phyloP scores from a whole-genome alignment of 352 stramenopile genomes.

The Globisporangium carolinianum region DNA sequence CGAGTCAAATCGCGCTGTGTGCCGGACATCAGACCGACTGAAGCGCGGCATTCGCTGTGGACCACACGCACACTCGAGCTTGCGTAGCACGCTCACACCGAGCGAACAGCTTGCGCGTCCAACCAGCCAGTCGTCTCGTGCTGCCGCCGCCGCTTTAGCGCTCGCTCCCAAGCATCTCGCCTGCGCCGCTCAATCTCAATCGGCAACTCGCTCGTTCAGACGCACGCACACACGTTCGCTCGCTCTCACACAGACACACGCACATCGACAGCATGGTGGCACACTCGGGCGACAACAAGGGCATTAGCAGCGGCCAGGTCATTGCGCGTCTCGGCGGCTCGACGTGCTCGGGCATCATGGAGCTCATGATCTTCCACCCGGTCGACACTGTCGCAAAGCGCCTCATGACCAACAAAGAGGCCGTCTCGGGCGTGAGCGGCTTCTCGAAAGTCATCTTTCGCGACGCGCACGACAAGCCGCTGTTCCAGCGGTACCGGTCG shows the following conservation, averaged over 20 bases:
- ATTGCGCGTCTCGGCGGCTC: slow-evolving; percentile 86
- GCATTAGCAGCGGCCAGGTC: slow-evolving; percentile 35
- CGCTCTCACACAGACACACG: slow-evolving; percentile 4
- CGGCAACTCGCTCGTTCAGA: neutral
- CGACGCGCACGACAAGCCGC: slow-evolving; percentile 72
- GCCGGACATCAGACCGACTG: slow-evolving; percentile 4
- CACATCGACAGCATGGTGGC: slow-evolving; percentile 33
- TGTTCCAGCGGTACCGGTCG: slow-evolving; percentile 75
- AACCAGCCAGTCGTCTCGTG: neutral
- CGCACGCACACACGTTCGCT: neutral
- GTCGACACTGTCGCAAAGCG: slow-evolving; percentile 94
- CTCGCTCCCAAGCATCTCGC: too few relatives aligned
- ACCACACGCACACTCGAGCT: neutral
- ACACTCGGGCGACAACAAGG: slow-evolving; percentile 34
- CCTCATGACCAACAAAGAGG: slow-evolving; percentile 90
- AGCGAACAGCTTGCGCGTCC: too few relatives aligned
- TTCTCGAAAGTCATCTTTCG: slow-evolving; percentile 87
- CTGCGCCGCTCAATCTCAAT: neutral
- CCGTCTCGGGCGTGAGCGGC: slow-evolving; percentile 34
- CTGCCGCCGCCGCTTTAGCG: too few relatives aligned
- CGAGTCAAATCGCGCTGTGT: neutral
- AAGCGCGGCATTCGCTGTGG: neutral
- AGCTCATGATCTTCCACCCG: slow-evolving; percentile 94
- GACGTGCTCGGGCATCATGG: slow-evolving; percentile 87
- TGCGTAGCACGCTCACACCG: too few relatives aligned